These are phyloP conservation scores for Aspergillus asperescens DNA, from an alignment of 495 filamentous ascomycete species.

Conservation along the genomic window DNA sequence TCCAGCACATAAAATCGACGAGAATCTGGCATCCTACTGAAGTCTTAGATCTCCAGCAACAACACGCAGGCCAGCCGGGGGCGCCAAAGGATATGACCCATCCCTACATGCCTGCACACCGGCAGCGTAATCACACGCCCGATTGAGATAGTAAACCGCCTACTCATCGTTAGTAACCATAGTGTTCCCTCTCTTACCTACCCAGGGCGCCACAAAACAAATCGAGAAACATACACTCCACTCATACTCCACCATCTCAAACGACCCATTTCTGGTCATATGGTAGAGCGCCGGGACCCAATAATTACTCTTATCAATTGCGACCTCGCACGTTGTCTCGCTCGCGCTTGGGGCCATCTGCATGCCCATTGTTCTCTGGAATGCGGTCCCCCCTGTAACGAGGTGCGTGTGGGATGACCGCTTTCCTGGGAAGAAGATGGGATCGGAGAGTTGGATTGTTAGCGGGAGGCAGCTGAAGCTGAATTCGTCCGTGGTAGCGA, in stretches of 20 bases:
- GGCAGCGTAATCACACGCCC: conserved; percentile 23
- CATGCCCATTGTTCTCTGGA: conserved; percentile 56
- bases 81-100: conserved; percentile 11
- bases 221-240: conserved; percentile 8
- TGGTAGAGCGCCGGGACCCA: conserved; percentile 73
- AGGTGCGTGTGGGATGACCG: conserved; percentile 62
- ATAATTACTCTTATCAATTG: conserved; percentile 67
- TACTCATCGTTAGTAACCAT: conserved; percentile 4
- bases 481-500: conserved; percentile 12
- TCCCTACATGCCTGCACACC: conserved; percentile 8
- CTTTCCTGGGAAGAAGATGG: conserved; percentile 56
- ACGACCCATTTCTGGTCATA: conserved; percentile 52
- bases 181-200: background rate
- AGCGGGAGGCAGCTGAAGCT: conserved; percentile 21
- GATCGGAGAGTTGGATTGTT: conserved; percentile 47
- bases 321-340: conserved; percentile 62
- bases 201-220: background rate
- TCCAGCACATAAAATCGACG: background rate
- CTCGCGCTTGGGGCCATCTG: conserved; percentile 51
- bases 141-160: conserved; percentile 23
- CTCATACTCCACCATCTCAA: conserved; percentile 30
- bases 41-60: conserved; percentile 56
- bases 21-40: background rate
- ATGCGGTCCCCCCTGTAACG: conserved; percentile 69
- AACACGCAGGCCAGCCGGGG: conserved; percentile 66